Conservation (phyloP, 495 filamentous ascomycete species). For the Neurospora sp. region DNA sequence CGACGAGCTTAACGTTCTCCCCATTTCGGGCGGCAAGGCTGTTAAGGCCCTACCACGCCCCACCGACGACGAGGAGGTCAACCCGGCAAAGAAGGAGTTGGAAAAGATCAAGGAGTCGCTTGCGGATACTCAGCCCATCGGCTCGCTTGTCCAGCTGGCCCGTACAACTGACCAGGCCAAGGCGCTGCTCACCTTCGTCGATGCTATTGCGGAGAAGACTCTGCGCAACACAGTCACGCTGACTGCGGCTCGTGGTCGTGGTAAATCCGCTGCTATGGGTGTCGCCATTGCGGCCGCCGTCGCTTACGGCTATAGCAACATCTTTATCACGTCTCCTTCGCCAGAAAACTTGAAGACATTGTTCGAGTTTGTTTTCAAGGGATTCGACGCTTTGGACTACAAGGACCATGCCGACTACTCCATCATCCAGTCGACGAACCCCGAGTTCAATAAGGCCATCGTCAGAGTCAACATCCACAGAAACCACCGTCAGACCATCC, state of each 20-base stretch:
- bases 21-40: conserved; percentile 89
- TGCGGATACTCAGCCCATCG: conserved; percentile 74
- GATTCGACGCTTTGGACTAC: conserved; percentile 88
- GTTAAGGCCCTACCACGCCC: conserved; percentile 77
- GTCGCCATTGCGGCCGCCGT: conserved; percentile 89
- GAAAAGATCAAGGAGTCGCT: conserved; percentile 80
- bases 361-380: conserved; percentile 98
- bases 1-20: conserved; percentile 94
- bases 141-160: conserved; percentile 71
- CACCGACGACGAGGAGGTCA: conserved; percentile 53
- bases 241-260: conserved; percentile 88
- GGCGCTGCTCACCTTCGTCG: conserved; percentile 86
- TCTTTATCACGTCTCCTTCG: conserved; percentile 97
- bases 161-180: conserved; percentile 93
- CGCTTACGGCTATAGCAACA: conserved; percentile 95
- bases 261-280: conserved; percentile 93
- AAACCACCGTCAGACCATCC: conserved; percentile 94
- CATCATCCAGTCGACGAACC: conserved; percentile 96
- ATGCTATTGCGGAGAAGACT: conserved; percentile 94
- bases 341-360: conserved; percentile 98
- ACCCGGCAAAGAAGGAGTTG: conserved; percentile 62
- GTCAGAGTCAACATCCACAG: conserved; percentile 93
- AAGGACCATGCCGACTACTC: conserved; percentile 94
- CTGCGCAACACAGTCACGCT: conserved; percentile 85
- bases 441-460: conserved; percentile 98